Percentiles rank a stretch among this genome's conserved stretches.
phyloP scores from a whole-genome alignment of 371 early-diverging fungal species.

The Smittium culicis region DNA sequence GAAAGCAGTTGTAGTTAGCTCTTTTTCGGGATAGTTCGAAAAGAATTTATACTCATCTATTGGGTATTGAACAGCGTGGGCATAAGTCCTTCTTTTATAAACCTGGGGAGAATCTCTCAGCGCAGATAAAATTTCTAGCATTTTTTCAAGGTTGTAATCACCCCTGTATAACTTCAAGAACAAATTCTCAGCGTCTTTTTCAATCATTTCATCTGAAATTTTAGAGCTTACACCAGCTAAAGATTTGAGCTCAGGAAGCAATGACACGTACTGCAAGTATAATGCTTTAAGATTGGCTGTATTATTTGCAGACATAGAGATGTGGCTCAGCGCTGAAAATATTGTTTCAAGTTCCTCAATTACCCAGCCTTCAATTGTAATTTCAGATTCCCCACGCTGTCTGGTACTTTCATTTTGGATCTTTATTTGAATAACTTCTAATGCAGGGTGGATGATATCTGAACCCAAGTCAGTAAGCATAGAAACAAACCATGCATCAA shows the following conservation, averaged over 20 bases:
- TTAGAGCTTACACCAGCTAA: slow-evolving; percentile 15
- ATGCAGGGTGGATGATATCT: slow-evolving; percentile 30
- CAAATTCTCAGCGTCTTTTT: slow-evolving; percentile 29
- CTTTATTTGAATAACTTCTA: slow-evolving; percentile 30
- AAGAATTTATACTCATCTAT: slow-evolving; percentile 93
- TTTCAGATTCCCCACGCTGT: slow-evolving; percentile 25
- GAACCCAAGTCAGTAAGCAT: slow-evolving; percentile 28
- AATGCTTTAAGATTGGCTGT: slow-evolving; percentile 30
- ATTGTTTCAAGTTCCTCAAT: slow-evolving; percentile 28
- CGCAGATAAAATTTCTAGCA: slow-evolving; percentile 28
- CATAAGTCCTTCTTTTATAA: slow-evolving; percentile 22
- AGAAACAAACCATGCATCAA: slow-evolving; percentile 30
- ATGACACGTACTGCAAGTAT: slow-evolving; percentile 25
- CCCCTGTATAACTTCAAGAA: slow-evolving; percentile 30
- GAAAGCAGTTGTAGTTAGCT: slow-evolving; percentile 71
- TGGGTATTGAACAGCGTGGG: slow-evolving; percentile 31
- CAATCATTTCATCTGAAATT: slow-evolving; percentile 24
- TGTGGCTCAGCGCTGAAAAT: slow-evolving; percentile 23
- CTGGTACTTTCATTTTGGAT: slow-evolving; percentile 25
- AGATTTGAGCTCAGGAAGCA: slow-evolving; percentile 22
- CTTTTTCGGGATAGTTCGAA: slow-evolving; percentile 82
- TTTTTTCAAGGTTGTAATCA: slow-evolving; percentile 25
- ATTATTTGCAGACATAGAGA: slow-evolving; percentile 31
- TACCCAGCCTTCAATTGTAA: slow-evolving; percentile 16
- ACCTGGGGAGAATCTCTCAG: slow-evolving; percentile 27